Base-by-base conservation (phyloP, 441 rosid genomes). In the Adansonia gregorii region DNA sequence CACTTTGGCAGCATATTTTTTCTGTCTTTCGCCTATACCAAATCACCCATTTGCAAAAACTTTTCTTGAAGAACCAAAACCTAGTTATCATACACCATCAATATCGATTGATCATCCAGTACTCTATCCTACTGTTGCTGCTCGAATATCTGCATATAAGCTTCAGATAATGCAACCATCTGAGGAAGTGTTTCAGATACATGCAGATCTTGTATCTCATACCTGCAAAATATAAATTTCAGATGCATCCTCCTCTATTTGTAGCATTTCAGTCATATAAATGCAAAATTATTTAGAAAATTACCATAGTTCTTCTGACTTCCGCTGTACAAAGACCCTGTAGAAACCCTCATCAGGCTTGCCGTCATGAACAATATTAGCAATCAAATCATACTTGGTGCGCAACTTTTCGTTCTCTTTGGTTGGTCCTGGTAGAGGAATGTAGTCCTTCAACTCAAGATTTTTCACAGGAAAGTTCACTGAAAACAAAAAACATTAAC, bases 391-490 rank as follows among this genome's bases (percentile, higher is more conserved):
- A 75, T 94, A 96, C 89, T 91, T 96, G 0, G 97, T 82, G 52
- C 91, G 86, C 63, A 83, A 71, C 78, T 54, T 94, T 80, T 85
- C 88, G 35, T 89, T 87, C 82, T 88, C 94, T 73, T 83, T 83
- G n/a, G 89, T 45, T 55, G 79, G 90, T 73, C 78, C 75, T 51
- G 94, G 94, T 80, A 94, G 80, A 45, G 99, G 99, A 84, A 96
- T 96, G 86, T 91, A 94, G 74, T 96, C 98, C 78, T 93, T 94
- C 84, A 94, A 84, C 82, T 93, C 97, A 83, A 96, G 87, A 83
- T 92, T 93, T 81, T 95, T 95, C 84, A 94, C 97, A 0, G 99
- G 99, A 82, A 95, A 95, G 88, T 94, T 95, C 77, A 95, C 99
- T 95, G 91, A 67, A 83, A 49, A 78, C 17, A 31, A 67, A 10